A percentile compares a stretch with the other conserved stretches of the same genome.
Conservation (phyloP, 129 eudicot species). For the Erigeron canadensis region DNA sequence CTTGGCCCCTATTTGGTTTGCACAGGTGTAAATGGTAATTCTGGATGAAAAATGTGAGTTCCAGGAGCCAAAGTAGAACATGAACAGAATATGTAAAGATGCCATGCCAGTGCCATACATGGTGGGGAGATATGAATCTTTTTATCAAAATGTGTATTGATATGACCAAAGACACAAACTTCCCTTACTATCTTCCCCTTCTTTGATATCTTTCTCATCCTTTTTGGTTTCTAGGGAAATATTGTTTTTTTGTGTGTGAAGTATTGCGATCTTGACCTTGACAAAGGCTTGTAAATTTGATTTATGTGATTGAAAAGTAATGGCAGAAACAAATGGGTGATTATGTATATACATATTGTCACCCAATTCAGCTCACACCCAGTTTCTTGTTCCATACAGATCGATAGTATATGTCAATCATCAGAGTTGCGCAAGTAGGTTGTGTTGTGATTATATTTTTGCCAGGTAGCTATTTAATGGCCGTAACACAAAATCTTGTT, state of each 20-base stretch:
- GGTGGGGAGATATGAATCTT: constrained; percentile 21
- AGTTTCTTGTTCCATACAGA: neutral
- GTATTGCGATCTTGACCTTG: constrained; percentile 17
- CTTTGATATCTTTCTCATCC: constrained; percentile 22
- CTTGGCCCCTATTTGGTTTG: neutral
- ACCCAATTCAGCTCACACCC: constrained; percentile 7
- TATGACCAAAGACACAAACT: constrained; percentile 29
- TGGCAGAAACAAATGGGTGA: constrained; percentile 5
- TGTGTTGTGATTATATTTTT: too few species aligned
- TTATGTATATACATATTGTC: constrained; percentile 21
- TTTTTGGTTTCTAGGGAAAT: constrained; percentile 23
- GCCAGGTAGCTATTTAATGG: too few species aligned
- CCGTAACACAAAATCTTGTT: too few species aligned
- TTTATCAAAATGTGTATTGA: constrained; percentile 25
- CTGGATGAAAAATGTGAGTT: constrained; percentile 1
- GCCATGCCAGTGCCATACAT: constrained; percentile 22
- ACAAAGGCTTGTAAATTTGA: constrained; percentile 22
- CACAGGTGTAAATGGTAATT: constrained; percentile 28
- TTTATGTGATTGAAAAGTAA: constrained; percentile 17
- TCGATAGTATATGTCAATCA: neutral
- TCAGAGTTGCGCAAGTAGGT: too few species aligned
- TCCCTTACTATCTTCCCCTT: constrained; percentile 21
- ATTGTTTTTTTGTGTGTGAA: constrained; percentile 30
- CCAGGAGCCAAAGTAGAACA: constrained; percentile 15
- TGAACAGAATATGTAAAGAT: constrained; percentile 19